Evolutionary conservation across 371 early-diverging fungal species (phyloP), one percentile per base, ranked within the genome.

Genomic region (Haplosporangium sp.): DNA sequence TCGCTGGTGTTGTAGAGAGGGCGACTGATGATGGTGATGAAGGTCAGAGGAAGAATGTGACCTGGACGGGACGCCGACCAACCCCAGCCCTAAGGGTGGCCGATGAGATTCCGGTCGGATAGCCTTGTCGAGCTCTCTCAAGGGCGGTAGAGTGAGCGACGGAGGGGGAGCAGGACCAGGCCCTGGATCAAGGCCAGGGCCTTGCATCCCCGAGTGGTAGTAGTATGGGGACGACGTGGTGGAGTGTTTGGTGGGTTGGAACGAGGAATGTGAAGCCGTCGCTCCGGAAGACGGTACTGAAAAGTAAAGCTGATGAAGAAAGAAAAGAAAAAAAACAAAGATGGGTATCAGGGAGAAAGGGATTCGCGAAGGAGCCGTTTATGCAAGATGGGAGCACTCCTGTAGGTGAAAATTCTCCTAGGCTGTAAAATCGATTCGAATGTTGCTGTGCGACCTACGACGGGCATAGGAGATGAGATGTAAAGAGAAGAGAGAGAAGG

Each of bases 81-180:
- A 18, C 13, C 18, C 57, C 41, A 54, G 47, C 6, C 64, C 56
- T 42, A 37, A 48, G 11, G 42, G 53, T n/a, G 55, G 40, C 18
- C 45, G 12, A 21, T 64, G 59, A 1, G 69, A 40, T 4, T 76
- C 77, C 8, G 71, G 67, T 14, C 70, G 59, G 40, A 65, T 55
- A 6, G 21, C 14, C 47, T 76, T 76, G 52, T 76, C 77, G 18
- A 76, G 55, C 54, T 76, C 77, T 12, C 71, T 52, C 46, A 76
- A 43, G 6, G 77, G 67, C 5, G 77, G 77, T n/a, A 76, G 59
- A 13, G 77, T 70, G 4, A 76, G 63, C 12, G 77, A 76, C 1
- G 77, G 77, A 14, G 77, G 77, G 14, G 77, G 73, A 14, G 62
- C 67, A 6, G 73, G 77, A 20, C 71, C 77, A 16, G 60, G 71